Conservation (phyloP, 257 asterid genomes). For the Solanum dulcamara region DNA sequence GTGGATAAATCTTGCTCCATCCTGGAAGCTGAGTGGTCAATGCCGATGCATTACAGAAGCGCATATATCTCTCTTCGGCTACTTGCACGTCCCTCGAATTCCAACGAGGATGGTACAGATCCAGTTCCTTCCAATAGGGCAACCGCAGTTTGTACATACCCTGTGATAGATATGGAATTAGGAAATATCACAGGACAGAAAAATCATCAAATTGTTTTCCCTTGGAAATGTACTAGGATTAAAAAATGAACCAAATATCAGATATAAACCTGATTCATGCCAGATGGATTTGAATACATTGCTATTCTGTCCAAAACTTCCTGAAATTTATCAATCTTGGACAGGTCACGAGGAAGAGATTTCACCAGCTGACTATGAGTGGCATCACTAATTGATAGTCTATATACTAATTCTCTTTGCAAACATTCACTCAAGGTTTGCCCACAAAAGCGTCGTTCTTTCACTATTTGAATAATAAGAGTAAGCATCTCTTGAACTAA, state of each 20-base stretch:
- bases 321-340: conserved; percentile 69
- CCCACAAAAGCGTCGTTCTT: conserved; percentile 93
- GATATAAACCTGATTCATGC: conserved; percentile 78
- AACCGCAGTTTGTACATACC: conserved; percentile 80
- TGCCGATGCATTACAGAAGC: conserved; percentile 77
- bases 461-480: conserved; percentile 76
- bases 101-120: conserved; percentile 97
- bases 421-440: conserved; percentile 63
- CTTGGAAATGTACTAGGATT: not conserved
- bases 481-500: conserved; percentile 82
- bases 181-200: not conserved
- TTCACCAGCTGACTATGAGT: conserved; percentile 93
- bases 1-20: conserved; percentile 73
- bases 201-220: not conserved
- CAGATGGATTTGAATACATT: conserved; percentile 85
- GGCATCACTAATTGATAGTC: conserved; percentile 78
- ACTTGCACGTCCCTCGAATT: conserved; percentile 79
- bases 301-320: conserved; percentile 72
- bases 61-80: conserved; percentile 87
- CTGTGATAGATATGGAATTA: conserved; percentile 28
- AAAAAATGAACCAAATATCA: not conserved
- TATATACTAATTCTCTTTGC: conserved; percentile 70
- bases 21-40: conserved; percentile 74
- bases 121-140: conserved; percentile 82
- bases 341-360: conserved; percentile 85